Conservation (phyloP, 2,329 filamentous ascomycete genomes). For the Xylariales sp. region DNA sequence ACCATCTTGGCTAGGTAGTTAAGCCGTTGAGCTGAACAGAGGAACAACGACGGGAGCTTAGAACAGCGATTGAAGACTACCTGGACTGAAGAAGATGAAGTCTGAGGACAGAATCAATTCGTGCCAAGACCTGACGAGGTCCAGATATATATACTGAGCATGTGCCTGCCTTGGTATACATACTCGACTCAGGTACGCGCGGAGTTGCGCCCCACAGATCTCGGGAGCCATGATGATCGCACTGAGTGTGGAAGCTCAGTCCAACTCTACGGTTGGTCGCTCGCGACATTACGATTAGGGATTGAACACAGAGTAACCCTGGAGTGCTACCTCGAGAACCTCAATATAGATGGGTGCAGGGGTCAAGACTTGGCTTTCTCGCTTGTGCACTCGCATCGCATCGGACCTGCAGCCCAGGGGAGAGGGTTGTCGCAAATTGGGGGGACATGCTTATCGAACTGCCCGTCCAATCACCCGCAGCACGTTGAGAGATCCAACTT, state of each 20-base stretch:
- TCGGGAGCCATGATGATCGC: neutral
- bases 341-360: conserved; percentile 1
- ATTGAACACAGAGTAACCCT: neutral
- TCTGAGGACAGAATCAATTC: too few relatives aligned
- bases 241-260: conserved; percentile 2
- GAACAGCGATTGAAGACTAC: too few relatives aligned
- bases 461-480: neutral
- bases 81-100: too few relatives aligned
- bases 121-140: too few relatives aligned
- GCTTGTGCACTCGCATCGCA: conserved; percentile 4
- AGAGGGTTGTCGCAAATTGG: neutral
- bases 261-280: neutral
- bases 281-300: neutral
- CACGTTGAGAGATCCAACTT: neutral
- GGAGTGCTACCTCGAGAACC: neutral
- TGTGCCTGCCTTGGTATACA: too few relatives aligned
- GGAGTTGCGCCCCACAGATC: neutral
- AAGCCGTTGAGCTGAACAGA: neutral
- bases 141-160: too few relatives aligned
- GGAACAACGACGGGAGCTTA: too few relatives aligned
- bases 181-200: neutral
- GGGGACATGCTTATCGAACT: neutral
- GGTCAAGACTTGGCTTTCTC: conserved; percentile 5
- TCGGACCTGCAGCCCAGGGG: neutral
- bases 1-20: conserved; percentile 16